phyloP scores from a whole-genome alignment of 495 filamentous ascomycete species.

The Cairneyella variabilis region DNA sequence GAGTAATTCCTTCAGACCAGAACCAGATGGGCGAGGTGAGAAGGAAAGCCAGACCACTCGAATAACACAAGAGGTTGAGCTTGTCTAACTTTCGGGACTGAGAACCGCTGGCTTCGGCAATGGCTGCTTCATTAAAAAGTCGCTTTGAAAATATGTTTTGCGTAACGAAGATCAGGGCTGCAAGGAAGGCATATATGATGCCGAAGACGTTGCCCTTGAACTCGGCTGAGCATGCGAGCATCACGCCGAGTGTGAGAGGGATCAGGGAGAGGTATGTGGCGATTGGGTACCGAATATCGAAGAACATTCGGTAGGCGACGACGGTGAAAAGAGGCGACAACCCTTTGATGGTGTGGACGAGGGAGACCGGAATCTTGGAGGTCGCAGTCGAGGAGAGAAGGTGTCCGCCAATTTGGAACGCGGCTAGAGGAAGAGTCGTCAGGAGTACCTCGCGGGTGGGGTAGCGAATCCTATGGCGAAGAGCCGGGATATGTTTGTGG shows the following conservation, averaged over 20 bases:
- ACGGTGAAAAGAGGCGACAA: constrained; percentile 96
- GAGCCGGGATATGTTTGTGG: constrained; percentile 64
- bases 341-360: constrained; percentile 99
- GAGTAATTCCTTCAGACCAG: constrained; percentile 75
- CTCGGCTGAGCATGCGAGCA: constrained; percentile 90
- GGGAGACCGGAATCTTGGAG: constrained; percentile 87
- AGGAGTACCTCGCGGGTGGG: constrained; percentile 79
- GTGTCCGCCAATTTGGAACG: constrained; percentile 92
- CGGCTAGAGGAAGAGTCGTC: constrained; percentile 83
- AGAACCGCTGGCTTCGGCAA: constrained; percentile 66
- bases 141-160: constrained; percentile 99
- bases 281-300: constrained; percentile 78
- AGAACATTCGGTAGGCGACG: constrained; percentile 84
- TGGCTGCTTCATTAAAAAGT: constrained; percentile 93
- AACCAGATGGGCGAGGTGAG: constrained; percentile 93
- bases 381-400: constrained; percentile 91
- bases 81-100: constrained; percentile 83
- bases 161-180: constrained; percentile 91
- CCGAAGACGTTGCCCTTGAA: constrained; percentile 85
- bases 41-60: constrained; percentile 84
- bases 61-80: constrained; percentile 95
- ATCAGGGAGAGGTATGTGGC: constrained; percentile 92
- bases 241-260: constrained; percentile 86
- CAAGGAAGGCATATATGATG: constrained; percentile 79
- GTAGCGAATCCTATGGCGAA: constrained; percentile 76